Evolutionary conservation across 305 asterid species (phyloP), one percentile per base, ranked within the genome.

Genomic region (Ajuga reptans): DNA sequence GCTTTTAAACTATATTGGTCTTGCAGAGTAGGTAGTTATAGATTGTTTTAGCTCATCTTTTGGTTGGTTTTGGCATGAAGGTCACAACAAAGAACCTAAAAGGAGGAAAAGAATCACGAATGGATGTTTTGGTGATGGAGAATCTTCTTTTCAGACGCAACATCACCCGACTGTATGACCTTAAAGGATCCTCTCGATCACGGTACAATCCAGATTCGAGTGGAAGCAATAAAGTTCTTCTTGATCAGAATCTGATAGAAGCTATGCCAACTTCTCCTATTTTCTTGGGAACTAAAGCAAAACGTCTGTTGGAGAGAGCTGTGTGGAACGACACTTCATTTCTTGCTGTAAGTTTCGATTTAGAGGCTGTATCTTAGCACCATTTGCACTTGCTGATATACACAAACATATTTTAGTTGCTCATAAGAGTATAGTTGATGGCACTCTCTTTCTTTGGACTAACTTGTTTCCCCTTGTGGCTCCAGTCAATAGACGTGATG

Each of bases 51-150:
- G 47, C 73, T 80, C 11, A 78, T 69, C 18, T 52, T 53, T 68
- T 71, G 63, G 73, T 74, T 76, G 78, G 71, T 54, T 65, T 68
- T 73, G 69, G 54, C 46, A 29, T 77, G 64, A 67, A 90, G 97
- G 94, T 90, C 67, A 77, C 92, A 0, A 64, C 89, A 47, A 90
- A 90, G 84, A 83, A 86, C 77, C 66, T 79, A 71, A 88, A 88
- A 78, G 92, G 96, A 27, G 97, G 97, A 61, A 90, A 85, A 68
- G 96, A 91, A 82, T 46, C 84, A 34, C 83, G 77, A 78, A 89
- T 89, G 90, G 95, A 91, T 80, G 91, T 91, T 57, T 70, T 91
- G 85, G 97, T 91, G 73, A 91, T 89, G 96, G 97, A 91, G 81
- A 91, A 89, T 81, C 95, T 91, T 78, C 89, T 89, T 27, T 89